A percentile compares a stretch with the other conserved stretches of the same genome.
Conservation (phyloP, 2,329 filamentous ascomycete genomes). For the Diplodia scrobiculata region DNA sequence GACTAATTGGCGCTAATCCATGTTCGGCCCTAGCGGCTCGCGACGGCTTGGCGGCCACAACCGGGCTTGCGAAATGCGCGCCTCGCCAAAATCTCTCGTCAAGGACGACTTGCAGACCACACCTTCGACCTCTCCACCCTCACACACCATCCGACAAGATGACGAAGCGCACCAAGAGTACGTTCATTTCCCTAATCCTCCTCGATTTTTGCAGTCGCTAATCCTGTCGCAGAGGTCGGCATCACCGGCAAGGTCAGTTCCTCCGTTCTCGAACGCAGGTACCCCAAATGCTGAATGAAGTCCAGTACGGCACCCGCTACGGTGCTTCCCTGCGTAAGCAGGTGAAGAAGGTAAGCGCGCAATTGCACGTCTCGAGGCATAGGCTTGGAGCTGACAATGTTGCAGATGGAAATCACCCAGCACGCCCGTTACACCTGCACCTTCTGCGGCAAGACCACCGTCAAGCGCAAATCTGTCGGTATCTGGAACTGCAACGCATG, state of each 20-base stretch:
- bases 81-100: constrained; percentile 26
- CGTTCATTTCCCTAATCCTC: not conserved
- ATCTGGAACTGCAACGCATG: constrained; percentile 98
- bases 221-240: constrained; percentile 66
- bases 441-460: constrained; percentile 96
- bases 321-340: constrained; percentile 99
- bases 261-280: constrained; percentile 9
- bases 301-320: constrained; percentile 61
- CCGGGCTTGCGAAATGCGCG: constrained; percentile 18
- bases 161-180: constrained; percentile 43
- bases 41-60: constrained; percentile 25
- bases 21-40: constrained; percentile 15
- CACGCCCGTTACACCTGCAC: constrained; percentile 86
- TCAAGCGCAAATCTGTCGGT: constrained; percentile 84
- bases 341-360: constrained; percentile 71
- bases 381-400: constrained; percentile 12
- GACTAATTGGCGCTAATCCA: not conserved
- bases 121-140: constrained; percentile 19
- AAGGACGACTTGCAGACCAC: constrained; percentile 25
- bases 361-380: not conserved
- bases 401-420: constrained; percentile 87
- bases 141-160: constrained; percentile 57
- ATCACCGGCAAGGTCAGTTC: constrained; percentile 76
- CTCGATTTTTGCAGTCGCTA: constrained; percentile 17
- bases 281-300: constrained; percentile 10